These are phyloP conservation scores for Aleurites moluccanus DNA, from an alignment of 441 rosid genomes.

Conservation along the genomic window DNA sequence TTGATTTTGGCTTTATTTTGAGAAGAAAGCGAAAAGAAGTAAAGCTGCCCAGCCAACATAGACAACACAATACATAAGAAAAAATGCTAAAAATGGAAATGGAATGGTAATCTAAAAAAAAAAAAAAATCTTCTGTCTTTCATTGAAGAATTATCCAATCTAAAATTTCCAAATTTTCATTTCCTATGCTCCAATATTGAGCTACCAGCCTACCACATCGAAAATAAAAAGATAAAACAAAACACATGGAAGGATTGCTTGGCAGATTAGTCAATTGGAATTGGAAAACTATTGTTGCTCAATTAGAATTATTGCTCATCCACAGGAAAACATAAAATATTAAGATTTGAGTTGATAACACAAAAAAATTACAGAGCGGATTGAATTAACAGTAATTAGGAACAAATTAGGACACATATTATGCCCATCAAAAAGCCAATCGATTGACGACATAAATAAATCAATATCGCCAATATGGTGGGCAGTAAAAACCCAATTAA, in stretches of 20 bases:
- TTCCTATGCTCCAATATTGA: background rate
- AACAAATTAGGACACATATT: background rate
- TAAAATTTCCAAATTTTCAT: background rate
- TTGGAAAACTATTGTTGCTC: too few species aligned
- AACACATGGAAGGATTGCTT: background rate
- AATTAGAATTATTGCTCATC: background rate
- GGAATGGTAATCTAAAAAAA: background rate
- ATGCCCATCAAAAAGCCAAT: background rate
- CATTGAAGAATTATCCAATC: background rate
- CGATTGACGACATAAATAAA: background rate
- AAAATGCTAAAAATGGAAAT: background rate
- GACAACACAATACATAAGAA: background rate
- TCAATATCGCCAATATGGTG: background rate
- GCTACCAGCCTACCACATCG: background rate
- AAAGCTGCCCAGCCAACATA: background rate
- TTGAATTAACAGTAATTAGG: background rate
- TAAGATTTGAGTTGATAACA: background rate
- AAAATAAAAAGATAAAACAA: background rate
- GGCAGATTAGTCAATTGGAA: background rate
- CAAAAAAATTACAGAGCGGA: background rate
- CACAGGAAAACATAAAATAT: background rate
- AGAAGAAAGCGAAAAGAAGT: background rate
- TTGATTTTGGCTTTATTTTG: background rate
- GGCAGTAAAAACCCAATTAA: background rate
- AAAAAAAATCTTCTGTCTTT: background rate